Percentiles rank a stretch among this genome's conserved stretches.
Conservation (phyloP, 2,329 filamentous ascomycete species). For the Mycosphaerella sp. region DNA sequence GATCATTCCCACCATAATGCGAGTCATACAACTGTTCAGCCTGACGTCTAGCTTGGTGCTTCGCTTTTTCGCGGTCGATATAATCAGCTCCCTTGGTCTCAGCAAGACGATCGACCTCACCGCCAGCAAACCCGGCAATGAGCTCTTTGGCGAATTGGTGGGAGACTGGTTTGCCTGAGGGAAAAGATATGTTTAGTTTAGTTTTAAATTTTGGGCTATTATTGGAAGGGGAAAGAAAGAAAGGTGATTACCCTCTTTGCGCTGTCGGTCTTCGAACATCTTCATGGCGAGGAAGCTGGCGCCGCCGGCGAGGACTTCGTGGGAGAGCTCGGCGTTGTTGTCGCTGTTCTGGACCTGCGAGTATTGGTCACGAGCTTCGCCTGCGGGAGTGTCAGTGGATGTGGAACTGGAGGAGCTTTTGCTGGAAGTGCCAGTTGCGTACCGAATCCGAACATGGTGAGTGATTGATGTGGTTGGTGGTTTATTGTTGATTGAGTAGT, state of each 20-base stretch:
- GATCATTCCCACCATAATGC: conserved; percentile 43
- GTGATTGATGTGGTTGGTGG: background rate
- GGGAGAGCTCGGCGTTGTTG: conserved; percentile 56
- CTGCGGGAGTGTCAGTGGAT: conserved; percentile 31
- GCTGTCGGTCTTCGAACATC: conserved; percentile 69
- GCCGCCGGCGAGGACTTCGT: conserved; percentile 69
- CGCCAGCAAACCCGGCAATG: conserved; percentile 64
- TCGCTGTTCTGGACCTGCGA: conserved; percentile 48
- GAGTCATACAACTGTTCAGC: conserved; percentile 46
- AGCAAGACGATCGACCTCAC: conserved; percentile 68
- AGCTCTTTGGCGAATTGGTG: conserved; percentile 75
- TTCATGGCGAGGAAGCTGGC: conserved; percentile 77
- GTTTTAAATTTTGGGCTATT: too few relatives aligned
- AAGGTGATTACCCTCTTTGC: conserved; percentile 47
- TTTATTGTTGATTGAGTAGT: conserved; percentile 1
- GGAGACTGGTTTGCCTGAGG: conserved; percentile 60
- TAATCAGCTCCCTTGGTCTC: conserved; percentile 51
- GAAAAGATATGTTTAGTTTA: too few relatives aligned
- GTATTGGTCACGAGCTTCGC: conserved; percentile 50
- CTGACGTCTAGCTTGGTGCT: conserved; percentile 40
- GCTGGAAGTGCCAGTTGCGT: background rate
- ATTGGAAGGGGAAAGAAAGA: conserved; percentile 11
- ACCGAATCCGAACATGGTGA: conserved; percentile 15
- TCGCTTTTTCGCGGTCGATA: conserved; percentile 45
- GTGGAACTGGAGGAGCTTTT: background rate